phyloP scores from a whole-genome alignment of 2,329 filamentous ascomycete species.

The Sporothrix protearum region DNA sequence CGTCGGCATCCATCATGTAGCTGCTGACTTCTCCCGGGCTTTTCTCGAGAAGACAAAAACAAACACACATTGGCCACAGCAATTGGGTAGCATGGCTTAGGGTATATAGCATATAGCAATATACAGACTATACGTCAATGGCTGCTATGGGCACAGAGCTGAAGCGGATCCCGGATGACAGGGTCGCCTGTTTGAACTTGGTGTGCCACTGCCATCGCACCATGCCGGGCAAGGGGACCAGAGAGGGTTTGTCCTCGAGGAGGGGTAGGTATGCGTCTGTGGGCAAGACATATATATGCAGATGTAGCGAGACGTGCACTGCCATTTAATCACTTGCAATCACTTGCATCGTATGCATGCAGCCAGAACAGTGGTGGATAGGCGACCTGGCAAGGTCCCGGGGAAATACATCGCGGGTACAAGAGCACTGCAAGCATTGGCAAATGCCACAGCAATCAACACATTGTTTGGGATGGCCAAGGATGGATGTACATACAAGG shows the following conservation, averaged over 20 bases:
- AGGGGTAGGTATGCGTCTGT: not conserved
- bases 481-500: not conserved
- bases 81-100: not conserved
- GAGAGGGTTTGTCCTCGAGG: not conserved
- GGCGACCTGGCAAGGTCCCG: not conserved
- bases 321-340: not conserved
- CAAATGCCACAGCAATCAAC: not conserved
- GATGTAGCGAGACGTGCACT: not conserved
- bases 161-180: constrained; percentile 19
- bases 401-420: not conserved
- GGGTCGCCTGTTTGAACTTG: constrained; percentile 15
- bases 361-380: not conserved
- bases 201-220: not conserved
- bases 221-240: not conserved
- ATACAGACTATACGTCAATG: not conserved
- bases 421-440: not conserved
- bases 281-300: not conserved
- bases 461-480: not conserved
- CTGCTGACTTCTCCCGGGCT: not conserved
- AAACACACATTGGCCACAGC: not conserved
- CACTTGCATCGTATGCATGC: not conserved
- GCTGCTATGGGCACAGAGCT: not conserved
- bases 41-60: not conserved
- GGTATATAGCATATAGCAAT: not conserved
- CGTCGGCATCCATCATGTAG: not conserved